Evolutionary conservation across 768 basidiomycete species (phyloP), one percentile per base, ranked within the genome.

Genomic region (Naematelia encephala): DNA sequence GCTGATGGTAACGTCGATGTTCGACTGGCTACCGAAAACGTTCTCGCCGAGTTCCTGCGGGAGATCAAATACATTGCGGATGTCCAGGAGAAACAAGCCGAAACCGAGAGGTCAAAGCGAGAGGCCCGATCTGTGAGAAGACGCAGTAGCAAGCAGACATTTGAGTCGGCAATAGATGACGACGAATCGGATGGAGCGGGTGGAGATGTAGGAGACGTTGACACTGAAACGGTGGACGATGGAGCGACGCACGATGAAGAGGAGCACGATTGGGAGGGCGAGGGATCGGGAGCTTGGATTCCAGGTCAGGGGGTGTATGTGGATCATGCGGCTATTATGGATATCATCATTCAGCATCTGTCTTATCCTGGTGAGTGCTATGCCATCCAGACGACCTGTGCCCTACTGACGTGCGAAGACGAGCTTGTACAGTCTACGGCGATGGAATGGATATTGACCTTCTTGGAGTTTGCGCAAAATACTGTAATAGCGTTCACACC

Each of bases 1-100:
- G 90, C 90, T 1, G 96, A 99, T 76, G 91, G 91, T 0, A 92
- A 87, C 0, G 87, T 89, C 68, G 94, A 99, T 69, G 92, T 99
- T 14, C 84, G 89, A 12, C 85, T 89, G 8, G 90, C 90, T 12
- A 92, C 94, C 4, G 90, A 96, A 73, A 88, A 87, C 59, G 82
- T 94, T 5, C 81, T 98, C 3, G 87, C 86, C 5, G 90, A 92
- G 62, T 91, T 98, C 66, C 80, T 98, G 44, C 84, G 87, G 34
- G 96, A 99, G 77, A 90, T 96, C 67, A 85, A 86, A 8, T 88
- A 91, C 55, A 87, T 96, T 34, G 89, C 88, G 1, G 68, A 84
- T 5, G 85, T 94, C 4, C 85, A 86, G 55, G 84, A 69, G 34
- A 70, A 70, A 44, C 70, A 72, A 51, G 60, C 62, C 10, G 68